Evolutionary conservation across 1,284 basidiomycete genomes (phyloP), one percentile per base, ranked within the genome.

Genomic region (Cutaneotrichosporon curvatum): DNA sequence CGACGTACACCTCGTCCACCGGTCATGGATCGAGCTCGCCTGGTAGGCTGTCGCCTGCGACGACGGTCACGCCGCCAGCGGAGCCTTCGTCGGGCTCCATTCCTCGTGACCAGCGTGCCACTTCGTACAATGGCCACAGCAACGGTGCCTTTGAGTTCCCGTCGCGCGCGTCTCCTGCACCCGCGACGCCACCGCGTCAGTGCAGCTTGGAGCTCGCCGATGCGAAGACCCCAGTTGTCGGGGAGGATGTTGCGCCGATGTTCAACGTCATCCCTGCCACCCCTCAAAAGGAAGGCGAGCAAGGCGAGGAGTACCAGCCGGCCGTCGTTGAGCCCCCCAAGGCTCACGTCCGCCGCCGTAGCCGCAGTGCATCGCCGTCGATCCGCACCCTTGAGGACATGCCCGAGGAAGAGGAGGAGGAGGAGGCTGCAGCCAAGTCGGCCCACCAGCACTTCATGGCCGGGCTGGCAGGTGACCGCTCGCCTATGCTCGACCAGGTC

Each of bases 261-360:
- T 50, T 70, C 48, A 68, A 70, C 35, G 59, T 70, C 50, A 68
- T 70, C 28, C 68, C 68, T n/a, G 65, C 68, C 4, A 70, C 68
- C 5, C 67, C 67, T 1, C 58, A 62, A 42, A 49, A 62, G 7
- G 43, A 40, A 15, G 41, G 40, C 4, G 61, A 68, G 32, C 18
- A 19, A 19, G 41, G 25, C 7, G 25, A 28, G 12, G 25, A 12
- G 8, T 28, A 7, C 12, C 7, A 36, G 23, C 23, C 32, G 15
- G 33, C 41, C 22, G 34, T 19, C 4, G 41, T 35, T 22, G 33
- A 43, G 22, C 33, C 34, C 11, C 14, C 34, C 1, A 10, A 15
- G 11, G n/a, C 12, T 14, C 21, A n/a, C 14, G 11, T 18, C 22
- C 34, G 18, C 12, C 35, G 21, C 20, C 23, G 42, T 18, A 35